A percentile compares a stretch with the other conserved stretches of the same genome.
Evolutionary conservation across 371 early-diverging fungal genomes (phyloP).

Genomic region (Apophysomyces ossiformis): DNA sequence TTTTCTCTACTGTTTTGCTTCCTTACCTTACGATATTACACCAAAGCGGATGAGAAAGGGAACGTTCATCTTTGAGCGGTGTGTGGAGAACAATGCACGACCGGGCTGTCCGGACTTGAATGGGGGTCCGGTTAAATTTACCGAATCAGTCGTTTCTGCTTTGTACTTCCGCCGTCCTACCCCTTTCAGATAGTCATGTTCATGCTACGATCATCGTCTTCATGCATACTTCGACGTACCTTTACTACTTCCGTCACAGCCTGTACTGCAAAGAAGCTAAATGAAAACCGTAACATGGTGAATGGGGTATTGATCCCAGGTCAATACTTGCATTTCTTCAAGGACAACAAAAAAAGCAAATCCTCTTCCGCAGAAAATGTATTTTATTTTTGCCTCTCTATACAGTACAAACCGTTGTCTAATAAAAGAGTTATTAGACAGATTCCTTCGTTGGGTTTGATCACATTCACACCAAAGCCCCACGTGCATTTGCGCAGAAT

Average conservation of each 20-base stretch:
- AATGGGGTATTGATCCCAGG: constrained; percentile 49
- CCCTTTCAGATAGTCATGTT: background rate
- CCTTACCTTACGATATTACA: constrained; percentile 9
- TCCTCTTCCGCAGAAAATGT: background rate
- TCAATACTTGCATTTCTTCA: constrained; percentile 35
- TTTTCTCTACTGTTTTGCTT: background rate
- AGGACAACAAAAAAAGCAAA: constrained; percentile 22
- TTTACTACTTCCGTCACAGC: background rate
- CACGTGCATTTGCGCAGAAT: constrained; percentile 28
- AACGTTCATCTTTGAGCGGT: background rate
- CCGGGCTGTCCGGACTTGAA: background rate
- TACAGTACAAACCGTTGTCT: background rate
- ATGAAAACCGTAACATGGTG: constrained; percentile 15
- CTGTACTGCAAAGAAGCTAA: background rate
- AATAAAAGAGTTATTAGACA: background rate
- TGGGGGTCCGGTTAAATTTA: background rate
- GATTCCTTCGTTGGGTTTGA: constrained; percentile 10
- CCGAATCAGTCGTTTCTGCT: no score
- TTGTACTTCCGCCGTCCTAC: background rate
- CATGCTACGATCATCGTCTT: background rate
- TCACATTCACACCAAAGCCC: constrained; percentile 30
- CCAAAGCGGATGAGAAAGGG: constrained; percentile 9
- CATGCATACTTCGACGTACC: background rate
- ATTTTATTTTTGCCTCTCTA: background rate
- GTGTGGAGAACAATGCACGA: constrained; percentile 4